These are phyloP conservation scores for Amaranthus tricolor DNA, from an alignment of 179 eudicot species.

Conservation along the genomic window DNA sequence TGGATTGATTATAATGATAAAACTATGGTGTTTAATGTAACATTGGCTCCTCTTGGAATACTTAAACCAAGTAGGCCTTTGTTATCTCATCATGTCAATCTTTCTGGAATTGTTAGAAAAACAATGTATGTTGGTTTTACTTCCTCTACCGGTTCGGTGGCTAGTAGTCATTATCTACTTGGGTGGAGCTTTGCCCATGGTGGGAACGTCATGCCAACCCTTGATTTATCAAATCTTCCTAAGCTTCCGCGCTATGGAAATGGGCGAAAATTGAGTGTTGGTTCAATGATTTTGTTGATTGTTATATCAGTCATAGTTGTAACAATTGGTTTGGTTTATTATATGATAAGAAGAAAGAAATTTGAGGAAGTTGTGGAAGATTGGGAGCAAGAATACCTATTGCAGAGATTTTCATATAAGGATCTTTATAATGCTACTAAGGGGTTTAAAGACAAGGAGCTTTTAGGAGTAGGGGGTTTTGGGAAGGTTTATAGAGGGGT, in stretches of 20 bases:
- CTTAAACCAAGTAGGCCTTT: conserved; percentile 30
- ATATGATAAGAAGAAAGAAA: conserved; percentile 23
- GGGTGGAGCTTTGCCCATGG: conserved; percentile 41
- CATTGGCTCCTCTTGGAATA: conserved; percentile 29
- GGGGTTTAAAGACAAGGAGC: conserved; percentile 27
- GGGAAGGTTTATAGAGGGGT: conserved; percentile 35
- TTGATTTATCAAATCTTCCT: conserved; percentile 34
- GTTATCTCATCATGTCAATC: conserved; percentile 18
- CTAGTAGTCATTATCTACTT: conserved; percentile 27
- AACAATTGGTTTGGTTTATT: neutral
- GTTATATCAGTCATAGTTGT: conserved; percentile 1
- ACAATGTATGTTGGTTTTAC: conserved; percentile 37
- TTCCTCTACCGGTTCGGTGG: conserved; percentile 22
- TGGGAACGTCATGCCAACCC: conserved; percentile 12
- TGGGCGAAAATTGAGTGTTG: neutral
- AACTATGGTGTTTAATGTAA: conserved; percentile 15
- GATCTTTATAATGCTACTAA: conserved; percentile 31
- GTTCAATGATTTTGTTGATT: conserved; percentile 3
- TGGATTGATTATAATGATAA: conserved; percentile 40
- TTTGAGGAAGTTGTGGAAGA: conserved; percentile 26
- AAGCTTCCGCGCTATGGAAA: conserved; percentile 17
- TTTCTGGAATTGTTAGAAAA: conserved; percentile 25
- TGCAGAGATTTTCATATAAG: conserved; percentile 25
- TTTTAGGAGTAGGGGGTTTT: conserved; percentile 31
- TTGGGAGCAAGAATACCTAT: conserved; percentile 30